A percentile compares a stretch with the other conserved stretches of the same genome.
Evolutionary conservation across 106 monocot genomes (phyloP).

Genomic region (Dendrobium nobile): DNA sequence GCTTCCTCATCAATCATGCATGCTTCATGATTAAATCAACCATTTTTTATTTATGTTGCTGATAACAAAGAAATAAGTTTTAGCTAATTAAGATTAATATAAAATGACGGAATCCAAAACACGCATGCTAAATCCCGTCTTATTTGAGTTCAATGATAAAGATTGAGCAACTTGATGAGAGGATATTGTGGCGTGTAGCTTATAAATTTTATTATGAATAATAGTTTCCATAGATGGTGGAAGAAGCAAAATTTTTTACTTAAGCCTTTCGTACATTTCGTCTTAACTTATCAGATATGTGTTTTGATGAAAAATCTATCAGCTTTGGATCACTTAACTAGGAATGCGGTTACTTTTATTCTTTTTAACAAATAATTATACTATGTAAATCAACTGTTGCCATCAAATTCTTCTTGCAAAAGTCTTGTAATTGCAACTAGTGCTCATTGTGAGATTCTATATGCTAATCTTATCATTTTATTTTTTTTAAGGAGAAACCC

Average conservation of each 20-base stretch:
- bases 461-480: not conserved
- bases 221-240: not conserved
- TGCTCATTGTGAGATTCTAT: not conserved
- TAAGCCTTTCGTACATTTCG: not conserved
- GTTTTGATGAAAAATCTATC: not conserved
- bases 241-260: not conserved
- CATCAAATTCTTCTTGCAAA: not conserved
- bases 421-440: not conserved
- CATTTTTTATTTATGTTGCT: not conserved
- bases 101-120: not conserved
- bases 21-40: not conserved
- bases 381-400: not conserved
- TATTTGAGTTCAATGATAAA: not conserved
- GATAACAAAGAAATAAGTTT: not conserved
- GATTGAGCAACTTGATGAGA: not conserved
- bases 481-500: constrained; percentile 69
- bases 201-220: not conserved
- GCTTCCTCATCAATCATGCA: not conserved
- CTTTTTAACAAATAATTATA: not conserved
- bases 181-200: not conserved
- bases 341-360: not conserved
- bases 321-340: not conserved
- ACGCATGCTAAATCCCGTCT: not conserved
- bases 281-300: not conserved
- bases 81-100: not conserved